Conservation (phyloP, 257 asterid species). For the Salvia miltiorrhiza region DNA sequence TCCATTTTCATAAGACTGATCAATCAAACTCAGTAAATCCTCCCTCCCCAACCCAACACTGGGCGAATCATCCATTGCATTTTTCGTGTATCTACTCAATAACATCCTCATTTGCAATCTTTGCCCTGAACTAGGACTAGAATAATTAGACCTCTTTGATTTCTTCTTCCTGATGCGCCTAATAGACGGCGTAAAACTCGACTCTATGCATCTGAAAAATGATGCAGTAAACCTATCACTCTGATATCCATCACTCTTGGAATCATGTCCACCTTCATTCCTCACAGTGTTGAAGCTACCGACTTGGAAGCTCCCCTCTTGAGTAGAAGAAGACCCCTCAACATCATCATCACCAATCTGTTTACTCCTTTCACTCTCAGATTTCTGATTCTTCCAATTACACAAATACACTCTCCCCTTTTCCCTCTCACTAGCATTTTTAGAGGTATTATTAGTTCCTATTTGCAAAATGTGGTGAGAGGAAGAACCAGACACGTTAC, state of each 20-base stretch:
- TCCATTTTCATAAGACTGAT: slow-evolving; percentile 71
- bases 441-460: slow-evolving; percentile 18
- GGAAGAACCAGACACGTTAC: slow-evolving; percentile 31
- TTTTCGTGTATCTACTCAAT: slow-evolving; percentile 35
- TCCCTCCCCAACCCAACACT: slow-evolving; percentile 44
- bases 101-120: slow-evolving; percentile 44
- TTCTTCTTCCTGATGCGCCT: slow-evolving; percentile 55
- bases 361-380: slow-evolving; percentile 68
- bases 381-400: slow-evolving; percentile 84
- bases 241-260: slow-evolving; percentile 69
- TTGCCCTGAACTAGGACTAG: slow-evolving; percentile 34
- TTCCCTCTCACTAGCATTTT: slow-evolving; percentile 37
- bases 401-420: slow-evolving; percentile 63
- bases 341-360: slow-evolving; percentile 42
- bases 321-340: slow-evolving; percentile 48
- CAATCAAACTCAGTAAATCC: slow-evolving; percentile 50
- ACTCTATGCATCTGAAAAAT: slow-evolving; percentile 56
- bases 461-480: slow-evolving; percentile 22
- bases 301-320: slow-evolving; percentile 42
- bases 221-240: slow-evolving; percentile 55
- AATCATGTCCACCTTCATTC: slow-evolving; percentile 55
- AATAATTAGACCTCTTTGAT: slow-evolving; percentile 39
- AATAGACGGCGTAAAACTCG: slow-evolving; percentile 55
- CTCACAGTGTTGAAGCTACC: slow-evolving; percentile 60
- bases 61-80: slow-evolving; percentile 35